phyloP scores from a whole-genome alignment of 1,139 yeast species.

The Geotrichum reessii region DNA sequence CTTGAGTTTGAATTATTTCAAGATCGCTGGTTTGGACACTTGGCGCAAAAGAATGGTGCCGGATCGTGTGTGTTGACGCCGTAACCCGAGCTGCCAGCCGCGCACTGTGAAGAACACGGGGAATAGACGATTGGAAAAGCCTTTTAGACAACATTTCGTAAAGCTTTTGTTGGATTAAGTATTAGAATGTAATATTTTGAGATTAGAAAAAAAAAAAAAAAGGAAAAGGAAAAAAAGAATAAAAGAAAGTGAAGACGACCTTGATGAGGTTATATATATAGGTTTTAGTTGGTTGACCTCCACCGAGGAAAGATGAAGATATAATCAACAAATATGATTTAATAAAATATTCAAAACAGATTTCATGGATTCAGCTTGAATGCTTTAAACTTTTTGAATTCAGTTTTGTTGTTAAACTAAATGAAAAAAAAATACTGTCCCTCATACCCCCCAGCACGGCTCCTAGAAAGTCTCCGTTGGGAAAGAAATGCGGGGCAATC shows the following conservation, averaged over 20 bases:
- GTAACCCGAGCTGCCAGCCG: neutral
- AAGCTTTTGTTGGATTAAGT: neutral
- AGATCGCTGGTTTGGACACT: constrained; percentile 18
- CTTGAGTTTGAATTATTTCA: constrained; percentile 26
- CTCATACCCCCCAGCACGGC: neutral
- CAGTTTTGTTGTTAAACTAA: neutral
- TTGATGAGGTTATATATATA: neutral
- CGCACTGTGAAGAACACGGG: neutral
- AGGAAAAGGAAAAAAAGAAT: neutral
- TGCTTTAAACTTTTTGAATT: too few relatives aligned
- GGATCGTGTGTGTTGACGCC: neutral
- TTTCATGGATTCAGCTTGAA: too few relatives aligned
- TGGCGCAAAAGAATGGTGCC: constrained; percentile 21
- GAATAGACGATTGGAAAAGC: neutral
- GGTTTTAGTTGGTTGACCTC: neutral
- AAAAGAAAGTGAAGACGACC: neutral
- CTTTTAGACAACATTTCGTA: constrained; percentile 3
- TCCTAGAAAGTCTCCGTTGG: constrained; percentile 4
- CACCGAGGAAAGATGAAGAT: neutral
- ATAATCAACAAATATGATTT: neutral
- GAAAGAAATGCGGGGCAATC: constrained; percentile 6
- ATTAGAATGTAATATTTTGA: too few relatives aligned
- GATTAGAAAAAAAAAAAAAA: neutral
- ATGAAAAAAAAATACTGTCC: neutral
- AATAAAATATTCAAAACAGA: neutral